Evolutionary conservation across 2,329 filamentous ascomycete species (phyloP).

Genomic region (Exophiala phaeomuriformis): DNA sequence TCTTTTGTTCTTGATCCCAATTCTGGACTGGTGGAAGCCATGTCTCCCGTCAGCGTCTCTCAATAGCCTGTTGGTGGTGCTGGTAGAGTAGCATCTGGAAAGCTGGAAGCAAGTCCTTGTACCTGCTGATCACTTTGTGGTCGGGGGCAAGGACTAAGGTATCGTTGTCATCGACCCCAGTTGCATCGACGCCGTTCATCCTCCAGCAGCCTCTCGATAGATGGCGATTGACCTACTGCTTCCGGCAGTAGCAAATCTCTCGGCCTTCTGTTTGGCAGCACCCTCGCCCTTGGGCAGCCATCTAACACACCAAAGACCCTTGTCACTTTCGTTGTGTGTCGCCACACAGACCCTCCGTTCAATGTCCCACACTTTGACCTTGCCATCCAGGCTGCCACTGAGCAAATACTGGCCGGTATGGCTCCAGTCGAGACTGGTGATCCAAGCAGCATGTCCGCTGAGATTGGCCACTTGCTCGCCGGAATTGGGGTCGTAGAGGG

Average conservation of each 20-base stretch:
- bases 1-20: no score
- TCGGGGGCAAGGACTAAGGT: not conserved
- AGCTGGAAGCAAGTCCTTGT: no score
- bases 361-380: constrained; percentile 92
- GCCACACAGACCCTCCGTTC: constrained; percentile 78
- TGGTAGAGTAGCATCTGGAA: no score
- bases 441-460: constrained; percentile 73
- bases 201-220: constrained; percentile 75
- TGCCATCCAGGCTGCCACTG: constrained; percentile 83
- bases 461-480: constrained; percentile 89
- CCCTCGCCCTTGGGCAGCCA: constrained; percentile 66
- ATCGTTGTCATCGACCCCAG: not conserved
- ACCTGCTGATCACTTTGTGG: not conserved
- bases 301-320: constrained; percentile 72
- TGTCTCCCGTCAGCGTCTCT: no score
- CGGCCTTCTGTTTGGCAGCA: constrained; percentile 35
- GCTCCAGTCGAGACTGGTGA: constrained; percentile 88
- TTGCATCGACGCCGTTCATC: constrained; percentile 32
- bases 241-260: constrained; percentile 73
- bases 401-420: constrained; percentile 85
- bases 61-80: no score
- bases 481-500: constrained; percentile 83
- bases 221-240: constrained; percentile 69
- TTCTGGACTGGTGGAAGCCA: no score
- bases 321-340: constrained; percentile 85